These are phyloP conservation scores for Auricularia auricula-judae DNA, from an alignment of 768 basidiomycete species.

Conservation along the genomic window DNA sequence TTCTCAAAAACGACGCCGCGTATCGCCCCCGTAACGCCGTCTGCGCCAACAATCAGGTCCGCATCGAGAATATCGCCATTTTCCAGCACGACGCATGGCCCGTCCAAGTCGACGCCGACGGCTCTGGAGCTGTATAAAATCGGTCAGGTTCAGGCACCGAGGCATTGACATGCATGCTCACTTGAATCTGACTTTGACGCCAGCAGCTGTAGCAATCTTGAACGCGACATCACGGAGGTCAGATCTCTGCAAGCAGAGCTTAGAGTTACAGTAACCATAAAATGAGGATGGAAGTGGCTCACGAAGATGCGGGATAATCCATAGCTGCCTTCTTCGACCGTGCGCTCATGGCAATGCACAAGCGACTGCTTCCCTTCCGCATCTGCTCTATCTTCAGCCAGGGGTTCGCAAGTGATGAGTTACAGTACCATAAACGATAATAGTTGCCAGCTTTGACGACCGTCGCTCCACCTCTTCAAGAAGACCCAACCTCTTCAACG, in stretches of 20 bases:
- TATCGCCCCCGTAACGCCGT: conserved; percentile 39
- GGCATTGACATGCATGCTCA: neutral
- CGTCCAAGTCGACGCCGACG: conserved; percentile 13
- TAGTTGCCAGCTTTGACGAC: neutral
- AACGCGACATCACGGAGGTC: neutral
- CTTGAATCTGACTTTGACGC: neutral
- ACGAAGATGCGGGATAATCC: neutral
- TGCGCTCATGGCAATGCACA: neutral
- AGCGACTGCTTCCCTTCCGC: neutral
- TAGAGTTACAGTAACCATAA: too few species aligned
- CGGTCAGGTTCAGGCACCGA: neutral
- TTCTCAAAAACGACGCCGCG: conserved; percentile 26
- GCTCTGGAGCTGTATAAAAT: conserved; percentile 16
- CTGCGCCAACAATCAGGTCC: conserved; percentile 51
- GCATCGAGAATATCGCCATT: conserved; percentile 33
- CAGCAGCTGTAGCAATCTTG: neutral
- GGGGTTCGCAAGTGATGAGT: neutral
- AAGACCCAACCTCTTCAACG: neutral
- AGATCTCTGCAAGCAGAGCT: neutral
- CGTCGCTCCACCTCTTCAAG: neutral
- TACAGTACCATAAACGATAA: neutral
- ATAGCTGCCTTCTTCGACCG: neutral
- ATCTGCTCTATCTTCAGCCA: neutral
- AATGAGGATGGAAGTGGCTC: neutral
- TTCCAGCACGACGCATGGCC: conserved; percentile 20